A percentile compares a stretch with the other conserved stretches of the same genome.
Conservation (phyloP, 306 rosid species). For the Cucumis melo region DNA sequence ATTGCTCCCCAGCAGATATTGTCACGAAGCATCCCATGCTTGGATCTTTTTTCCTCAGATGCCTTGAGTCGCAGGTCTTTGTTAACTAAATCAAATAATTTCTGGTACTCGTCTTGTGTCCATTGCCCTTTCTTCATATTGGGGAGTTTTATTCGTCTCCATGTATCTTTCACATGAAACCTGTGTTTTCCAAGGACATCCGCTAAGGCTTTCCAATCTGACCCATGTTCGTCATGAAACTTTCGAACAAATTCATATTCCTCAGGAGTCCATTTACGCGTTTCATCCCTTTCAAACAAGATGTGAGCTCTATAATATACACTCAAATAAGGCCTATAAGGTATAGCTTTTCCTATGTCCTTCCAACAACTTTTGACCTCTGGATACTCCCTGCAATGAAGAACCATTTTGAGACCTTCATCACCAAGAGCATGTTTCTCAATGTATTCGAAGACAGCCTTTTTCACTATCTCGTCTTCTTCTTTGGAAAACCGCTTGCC, state of each 20-base stretch:
- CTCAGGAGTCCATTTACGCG: slow-evolving; percentile 40
- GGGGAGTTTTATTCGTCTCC: slow-evolving; percentile 43
- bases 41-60: slow-evolving; percentile 27
- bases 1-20: slow-evolving; percentile 71
- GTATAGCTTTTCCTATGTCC: slow-evolving; percentile 37
- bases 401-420: slow-evolving; percentile 44
- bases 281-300: slow-evolving; percentile 38
- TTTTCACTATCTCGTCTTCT: slow-evolving; percentile 46
- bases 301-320: slow-evolving; percentile 46
- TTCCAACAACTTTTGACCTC: slow-evolving; percentile 52
- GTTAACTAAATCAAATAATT: slow-evolving; percentile 60
- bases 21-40: slow-evolving; percentile 72
- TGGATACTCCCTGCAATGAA: slow-evolving; percentile 11
- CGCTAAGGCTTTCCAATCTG: slow-evolving; percentile 45
- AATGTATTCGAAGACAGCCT: slow-evolving; percentile 40
- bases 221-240: slow-evolving; percentile 32
- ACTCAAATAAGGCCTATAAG: slow-evolving; percentile 23
- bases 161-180: slow-evolving; percentile 56
- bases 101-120: slow-evolving; percentile 66
- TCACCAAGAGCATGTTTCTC: slow-evolving; percentile 41
- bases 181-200: slow-evolving; percentile 47
- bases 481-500: slow-evolving; percentile 58
- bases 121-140: slow-evolving; percentile 29
- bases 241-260: slow-evolving; percentile 32
- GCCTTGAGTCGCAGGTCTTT: slow-evolving; percentile 48